Conservation (phyloP, 2,329 filamentous ascomycete species). For the Neurospora crassa region DNA sequence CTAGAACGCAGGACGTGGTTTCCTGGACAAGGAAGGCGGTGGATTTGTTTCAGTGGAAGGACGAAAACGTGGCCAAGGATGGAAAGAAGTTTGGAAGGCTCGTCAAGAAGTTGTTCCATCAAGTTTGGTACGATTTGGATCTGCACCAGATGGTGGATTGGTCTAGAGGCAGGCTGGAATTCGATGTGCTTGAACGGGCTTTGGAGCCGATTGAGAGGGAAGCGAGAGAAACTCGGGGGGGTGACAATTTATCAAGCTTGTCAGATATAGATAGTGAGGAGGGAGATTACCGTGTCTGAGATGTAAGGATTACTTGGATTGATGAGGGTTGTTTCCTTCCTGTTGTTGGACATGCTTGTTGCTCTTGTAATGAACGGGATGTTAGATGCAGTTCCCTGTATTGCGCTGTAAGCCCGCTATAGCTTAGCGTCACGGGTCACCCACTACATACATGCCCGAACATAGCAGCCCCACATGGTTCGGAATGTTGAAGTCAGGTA, state of each 20-base stretch:
- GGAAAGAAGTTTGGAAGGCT: conserved; percentile 27
- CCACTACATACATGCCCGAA: no score
- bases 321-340: not conserved
- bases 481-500: no score
- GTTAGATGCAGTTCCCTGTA: not conserved
- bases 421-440: not conserved
- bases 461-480: no score
- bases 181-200: not conserved
- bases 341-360: not conserved
- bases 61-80: conserved; percentile 22
- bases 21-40: conserved; percentile 25
- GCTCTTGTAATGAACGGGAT: not conserved
- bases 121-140: conserved; percentile 28
- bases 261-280: not conserved
- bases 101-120: conserved; percentile 25
- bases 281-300: not conserved
- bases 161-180: conserved; percentile 3
- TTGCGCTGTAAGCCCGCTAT: not conserved
- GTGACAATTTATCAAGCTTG: not conserved
- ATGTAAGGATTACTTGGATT: not conserved
- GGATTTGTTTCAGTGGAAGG: conserved; percentile 30
- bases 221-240: not conserved
- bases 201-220: not conserved
- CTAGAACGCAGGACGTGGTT: conserved; percentile 35
- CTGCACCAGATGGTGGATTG: conserved; percentile 23